Evolutionary conservation across 1,284 basidiomycete species (phyloP), one percentile per base, ranked within the genome.

Genomic region (Neonothopanus nambi): DNA sequence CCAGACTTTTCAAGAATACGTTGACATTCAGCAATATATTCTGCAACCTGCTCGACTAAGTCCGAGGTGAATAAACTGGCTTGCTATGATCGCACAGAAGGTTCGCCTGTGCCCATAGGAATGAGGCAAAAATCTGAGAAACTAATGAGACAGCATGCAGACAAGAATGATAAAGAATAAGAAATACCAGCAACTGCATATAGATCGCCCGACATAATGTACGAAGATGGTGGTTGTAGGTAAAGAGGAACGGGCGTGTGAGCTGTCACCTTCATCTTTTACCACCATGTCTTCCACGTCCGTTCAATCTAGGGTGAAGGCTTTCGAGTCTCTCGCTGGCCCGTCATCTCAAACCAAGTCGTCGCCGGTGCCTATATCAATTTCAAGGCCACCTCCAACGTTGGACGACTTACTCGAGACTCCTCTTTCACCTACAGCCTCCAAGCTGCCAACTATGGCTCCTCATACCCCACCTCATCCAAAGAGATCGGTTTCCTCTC

Each of bases 1-100:
- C 93, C 93, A 5, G 86, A 85, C 65, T 85, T 85, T 63, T 91
- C 84, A 33, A 97, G 81, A 4, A 96, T 78, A 26, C 85, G 76
- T 46, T 91, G 89, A 60, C 91, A 93, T 67, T 91, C 79, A 35
- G 87, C 87, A 53, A 91, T 80, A 61, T 89, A 81, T 64, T 85
- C 79, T 7, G 85, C 87, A 13, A 88, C 83, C 84, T 86, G 44
- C 13, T 33, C 30, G 13, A 33, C 30, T 33, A 33, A 3, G 30
- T 33, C 30, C 30, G 30, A 9, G 9, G 13, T 33, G 30, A 3
- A 33, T 33, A 13, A 33, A 9, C 30, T 33, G 2, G 3, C n/a
- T 33, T 33, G 30, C 5, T 38, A 28, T 49, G 21, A 57, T 51
- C 72, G 49, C 62, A 89, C 89, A 13, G 90, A 92, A 17, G 87